phyloP scores from a whole-genome alignment of 2,329 filamentous ascomycete species.

The Curvularia verruculosa region DNA sequence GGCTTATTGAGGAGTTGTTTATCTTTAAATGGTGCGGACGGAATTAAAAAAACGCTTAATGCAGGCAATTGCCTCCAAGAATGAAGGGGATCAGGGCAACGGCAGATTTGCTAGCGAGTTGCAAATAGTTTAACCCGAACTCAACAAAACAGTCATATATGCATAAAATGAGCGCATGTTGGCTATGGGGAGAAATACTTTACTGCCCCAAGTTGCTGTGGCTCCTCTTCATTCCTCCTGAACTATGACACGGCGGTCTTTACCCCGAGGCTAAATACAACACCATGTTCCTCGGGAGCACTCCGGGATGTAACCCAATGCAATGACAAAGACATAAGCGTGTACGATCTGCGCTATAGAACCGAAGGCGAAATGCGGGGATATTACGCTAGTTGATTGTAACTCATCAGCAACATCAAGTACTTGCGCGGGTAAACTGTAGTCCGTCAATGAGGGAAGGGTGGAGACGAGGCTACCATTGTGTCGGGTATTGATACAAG shows the following conservation, averaged over 20 bases:
- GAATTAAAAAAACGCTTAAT: too few relatives aligned
- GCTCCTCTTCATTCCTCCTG: not conserved
- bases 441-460: slow-evolving; percentile 7
- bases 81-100: not conserved
- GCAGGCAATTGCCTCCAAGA: not conserved
- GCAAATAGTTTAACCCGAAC: not conserved
- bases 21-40: not conserved
- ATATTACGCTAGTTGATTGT: not conserved
- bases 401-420: not conserved
- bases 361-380: slow-evolving; percentile 6
- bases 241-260: not conserved
- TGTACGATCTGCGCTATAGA: slow-evolving; percentile 2
- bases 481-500: not conserved
- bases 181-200: not conserved
- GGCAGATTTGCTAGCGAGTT: not conserved
- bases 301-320: slow-evolving; percentile 4
- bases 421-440: slow-evolving; percentile 1
- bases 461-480: not conserved
- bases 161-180: not conserved
- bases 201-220: not conserved
- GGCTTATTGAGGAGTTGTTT: too few relatives aligned
- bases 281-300: slow-evolving; percentile 9
- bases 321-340: not conserved
- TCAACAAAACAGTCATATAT: not conserved
- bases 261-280: slow-evolving; percentile 16